Evolutionary conservation across 805 yeast genomes (phyloP), one percentile per base, ranked within the genome.

Genomic region (Brettanomyces bruxellensis): DNA sequence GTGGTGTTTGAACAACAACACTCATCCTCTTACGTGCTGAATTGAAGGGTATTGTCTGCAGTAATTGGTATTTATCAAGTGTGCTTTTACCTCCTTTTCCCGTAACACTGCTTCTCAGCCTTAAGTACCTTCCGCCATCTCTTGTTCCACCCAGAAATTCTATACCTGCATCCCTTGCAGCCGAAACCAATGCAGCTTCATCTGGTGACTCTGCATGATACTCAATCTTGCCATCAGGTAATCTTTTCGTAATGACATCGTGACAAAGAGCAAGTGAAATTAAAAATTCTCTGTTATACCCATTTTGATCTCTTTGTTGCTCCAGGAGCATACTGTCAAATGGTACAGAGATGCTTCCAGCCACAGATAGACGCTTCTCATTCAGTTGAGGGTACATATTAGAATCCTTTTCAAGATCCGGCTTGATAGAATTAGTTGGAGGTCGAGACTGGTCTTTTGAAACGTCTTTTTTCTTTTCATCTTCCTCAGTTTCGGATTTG

Each of bases 161-260:
- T 53, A 80, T 72, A 8, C 95, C 95, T 30, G 84, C 54, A 58
- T 83, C 91, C 44, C 86, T 68, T 1, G 91, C 91, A 41, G 76
- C 81, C 2, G 83, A 70, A n/a, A 86, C 91, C 45, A 85, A 69
- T 1, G 93, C 90, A 38, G 83, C 79, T 60, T 85, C 95, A 66
- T 85, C 95, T 0, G 95, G 95, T 7, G 89, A 82, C 58, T 85
- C 90, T 1, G 91, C 90, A 55, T 83, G 82, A 65, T 78, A 81
- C 28, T 71, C 70, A 38, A 79, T 60, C 34, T 62, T 57, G 18
- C 73, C 76, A 7, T 65, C 62, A 3, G 58, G 59, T 41, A 66
- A 68, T 7, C 49, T 57, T 50, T 81, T 88, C 11, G 88, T 79
- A 36, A 83, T 76, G 4, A 82, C 93, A 4, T 88, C 78, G 56